These are phyloP conservation scores for Leptomonas seymouri DNA, from an alignment of 208 protist species.

Conservation along the genomic window DNA sequence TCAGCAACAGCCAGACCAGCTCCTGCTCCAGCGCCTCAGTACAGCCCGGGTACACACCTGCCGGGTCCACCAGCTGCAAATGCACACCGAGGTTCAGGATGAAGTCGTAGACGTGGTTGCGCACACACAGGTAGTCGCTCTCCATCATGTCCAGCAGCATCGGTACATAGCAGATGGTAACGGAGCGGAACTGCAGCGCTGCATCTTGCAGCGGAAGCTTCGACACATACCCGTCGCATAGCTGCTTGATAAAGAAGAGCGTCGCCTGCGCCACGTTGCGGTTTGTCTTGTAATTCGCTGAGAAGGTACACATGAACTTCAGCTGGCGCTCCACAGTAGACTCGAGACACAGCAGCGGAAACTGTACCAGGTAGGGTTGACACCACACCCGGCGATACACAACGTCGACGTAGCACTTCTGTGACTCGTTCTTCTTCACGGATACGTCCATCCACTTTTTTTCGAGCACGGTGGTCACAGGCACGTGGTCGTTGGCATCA, in stretches of 20 bases:
- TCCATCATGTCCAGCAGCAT: constrained; percentile 81
- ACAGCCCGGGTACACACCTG: constrained; percentile 60
- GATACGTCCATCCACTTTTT: constrained; percentile 26
- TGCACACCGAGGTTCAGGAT: constrained; percentile 80
- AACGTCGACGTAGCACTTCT: constrained; percentile 30
- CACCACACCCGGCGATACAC: constrained; percentile 38
- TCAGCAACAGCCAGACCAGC: constrained; percentile 77
- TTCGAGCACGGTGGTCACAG: constrained; percentile 17
- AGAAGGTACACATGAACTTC: constrained; percentile 67
- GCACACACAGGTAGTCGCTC: constrained; percentile 88
- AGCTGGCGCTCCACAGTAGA: constrained; percentile 65
- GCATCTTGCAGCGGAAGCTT: constrained; percentile 77
- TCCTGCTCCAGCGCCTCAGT: constrained; percentile 80
- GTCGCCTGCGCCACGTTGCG: constrained; percentile 63
- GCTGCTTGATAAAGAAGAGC: constrained; percentile 81
- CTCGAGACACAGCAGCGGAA: constrained; percentile 71
- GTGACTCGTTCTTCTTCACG: constrained; percentile 28
- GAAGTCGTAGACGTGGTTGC: constrained; percentile 90
- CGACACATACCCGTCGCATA: constrained; percentile 82
- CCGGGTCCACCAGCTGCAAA: constrained; percentile 85
- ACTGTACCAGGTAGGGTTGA: constrained; percentile 69
- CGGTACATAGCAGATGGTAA: constrained; percentile 82
- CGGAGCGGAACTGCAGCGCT: constrained; percentile 70
- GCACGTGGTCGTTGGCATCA: background rate
- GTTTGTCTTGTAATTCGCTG: constrained; percentile 73